A percentile compares a stretch with the other conserved stretches of the same genome.
Conservation (phyloP, 106 monocot genomes). For the Allium cepa region DNA sequence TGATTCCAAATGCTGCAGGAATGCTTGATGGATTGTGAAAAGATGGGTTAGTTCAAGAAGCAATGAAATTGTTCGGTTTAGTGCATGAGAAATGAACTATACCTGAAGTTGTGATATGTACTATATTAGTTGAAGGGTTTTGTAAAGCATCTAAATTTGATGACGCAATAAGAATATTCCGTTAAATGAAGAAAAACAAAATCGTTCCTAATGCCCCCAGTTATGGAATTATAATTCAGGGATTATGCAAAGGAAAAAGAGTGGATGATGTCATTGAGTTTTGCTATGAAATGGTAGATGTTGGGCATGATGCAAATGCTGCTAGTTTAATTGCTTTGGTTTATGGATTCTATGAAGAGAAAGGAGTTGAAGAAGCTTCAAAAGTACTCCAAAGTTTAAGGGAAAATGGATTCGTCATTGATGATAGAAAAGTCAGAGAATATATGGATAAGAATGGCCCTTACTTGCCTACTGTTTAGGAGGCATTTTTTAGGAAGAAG, state of each 20-base stretch:
- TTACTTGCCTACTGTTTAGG: too few species aligned
- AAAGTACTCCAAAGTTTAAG: constrained; percentile 44
- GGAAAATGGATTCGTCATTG: constrained; percentile 61
- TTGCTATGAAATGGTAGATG: constrained; percentile 73
- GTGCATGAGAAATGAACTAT: too few species aligned
- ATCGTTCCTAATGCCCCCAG: constrained; percentile 82
- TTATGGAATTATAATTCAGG: constrained; percentile 56
- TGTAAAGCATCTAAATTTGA: constrained; percentile 70
- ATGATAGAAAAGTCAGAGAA: too few species aligned
- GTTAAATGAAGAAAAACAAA: constrained; percentile 83
- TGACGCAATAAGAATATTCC: constrained; percentile 77
- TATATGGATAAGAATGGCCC: too few species aligned
- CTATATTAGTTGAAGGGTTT: constrained; percentile 81
- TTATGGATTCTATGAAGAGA: constrained; percentile 46
- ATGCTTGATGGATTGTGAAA: too few species aligned
- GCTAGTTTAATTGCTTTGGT: constrained; percentile 52
- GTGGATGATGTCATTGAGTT: constrained; percentile 67
- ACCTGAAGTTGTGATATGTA: too few species aligned
- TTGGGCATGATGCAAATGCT: constrained; percentile 55
- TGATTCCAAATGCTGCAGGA: too few species aligned
- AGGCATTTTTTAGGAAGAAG: too few species aligned
- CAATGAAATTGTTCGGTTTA: too few species aligned
- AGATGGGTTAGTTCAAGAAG: too few species aligned
- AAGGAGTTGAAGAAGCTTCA: constrained; percentile 67
- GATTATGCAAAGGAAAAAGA: constrained; percentile 53